Base-by-base conservation (phyloP, 2,329 filamentous ascomycete species). In the Diaporthe ampelina region DNA sequence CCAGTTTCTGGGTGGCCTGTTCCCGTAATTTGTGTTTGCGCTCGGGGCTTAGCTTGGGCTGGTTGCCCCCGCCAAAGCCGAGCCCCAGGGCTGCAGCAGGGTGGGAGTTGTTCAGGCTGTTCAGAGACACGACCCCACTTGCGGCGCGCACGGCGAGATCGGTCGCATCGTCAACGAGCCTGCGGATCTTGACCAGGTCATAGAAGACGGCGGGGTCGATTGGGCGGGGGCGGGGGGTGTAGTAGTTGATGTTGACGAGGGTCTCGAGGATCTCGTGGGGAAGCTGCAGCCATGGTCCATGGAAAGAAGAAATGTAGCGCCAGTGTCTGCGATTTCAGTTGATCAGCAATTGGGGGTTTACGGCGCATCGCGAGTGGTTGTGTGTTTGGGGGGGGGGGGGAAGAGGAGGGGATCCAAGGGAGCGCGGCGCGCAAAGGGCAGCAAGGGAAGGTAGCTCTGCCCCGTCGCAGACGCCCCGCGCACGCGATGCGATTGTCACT, bases 171-270 rank as follows among this genome's bases (percentile, higher is more conserved):
- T 97, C 94, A 71, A 97, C 92, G 45, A 94, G 89, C 65, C 91
- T 90, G 76, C 94, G 91, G 81, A 97, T 94, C 85, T 95, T 96
- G 82, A 95, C 89, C 61, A 97, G 85, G 83, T 97, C 94, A 84
- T 94, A 97, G 84, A 97, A 93, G 76, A 95, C 91, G 76, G 92
- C 92, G 15, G 94, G 92, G 81, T 97, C 93, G 80, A 97, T 91
- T 63, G 94, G 92, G 74, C 90, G 92, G 13, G 94, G 94, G 37
- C 92, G 90, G 21, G 93, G 92, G 77, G 93, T 91, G 77, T 93
- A 92, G 85, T 93, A 95, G 84, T 96, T 97, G 81, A 91, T 91
- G 84, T 94, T 91, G 72, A 94, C 94, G 68, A 97, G 89, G 67
- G 90, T 91, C 82, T 95, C 93, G 83, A 97, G 91, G 73, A 95